Percentiles rank a stretch among this genome's conserved stretches.
phyloP scores from a whole-genome alignment of 2,329 filamentous ascomycete genomes.

The Penicillium fuscoglaucum region DNA sequence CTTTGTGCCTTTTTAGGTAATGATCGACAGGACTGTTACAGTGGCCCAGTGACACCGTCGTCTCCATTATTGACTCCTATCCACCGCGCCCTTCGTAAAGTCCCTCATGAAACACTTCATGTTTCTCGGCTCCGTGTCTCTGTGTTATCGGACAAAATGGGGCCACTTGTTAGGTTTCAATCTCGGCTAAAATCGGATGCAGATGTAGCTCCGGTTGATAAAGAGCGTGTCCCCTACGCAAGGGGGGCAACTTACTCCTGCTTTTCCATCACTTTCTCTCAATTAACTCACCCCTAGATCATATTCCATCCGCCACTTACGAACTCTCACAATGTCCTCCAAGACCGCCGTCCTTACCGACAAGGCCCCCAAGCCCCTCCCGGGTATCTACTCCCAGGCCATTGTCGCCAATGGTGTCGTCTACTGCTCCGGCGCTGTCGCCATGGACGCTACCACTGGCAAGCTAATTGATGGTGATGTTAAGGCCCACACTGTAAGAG shows the following conservation, averaged over 20 bases:
- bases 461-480: constrained; percentile 59
- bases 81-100: not conserved
- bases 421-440: constrained; percentile 68
- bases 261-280: not conserved
- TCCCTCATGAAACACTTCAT: not conserved
- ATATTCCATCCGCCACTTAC: not conserved
- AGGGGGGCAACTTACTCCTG: not conserved
- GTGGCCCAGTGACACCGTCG: not conserved
- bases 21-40: not conserved
- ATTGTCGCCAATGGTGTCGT: constrained; percentile 65
- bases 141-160: not conserved
- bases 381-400: constrained; percentile 60
- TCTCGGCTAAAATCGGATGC: not conserved
- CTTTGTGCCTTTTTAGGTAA: not conserved
- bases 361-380: constrained; percentile 54
- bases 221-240: not conserved
- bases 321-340: constrained; percentile 33
- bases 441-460: constrained; percentile 56
- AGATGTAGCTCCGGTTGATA: constrained; percentile 2
- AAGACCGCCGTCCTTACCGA: constrained; percentile 47
- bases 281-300: not conserved
- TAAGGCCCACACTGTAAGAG: constrained; percentile 53
- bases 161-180: not conserved
- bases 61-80: not conserved
- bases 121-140: not conserved